Base-by-base conservation (phyloP, 306 rosid species). In the Cicer pinnatifidum region DNA sequence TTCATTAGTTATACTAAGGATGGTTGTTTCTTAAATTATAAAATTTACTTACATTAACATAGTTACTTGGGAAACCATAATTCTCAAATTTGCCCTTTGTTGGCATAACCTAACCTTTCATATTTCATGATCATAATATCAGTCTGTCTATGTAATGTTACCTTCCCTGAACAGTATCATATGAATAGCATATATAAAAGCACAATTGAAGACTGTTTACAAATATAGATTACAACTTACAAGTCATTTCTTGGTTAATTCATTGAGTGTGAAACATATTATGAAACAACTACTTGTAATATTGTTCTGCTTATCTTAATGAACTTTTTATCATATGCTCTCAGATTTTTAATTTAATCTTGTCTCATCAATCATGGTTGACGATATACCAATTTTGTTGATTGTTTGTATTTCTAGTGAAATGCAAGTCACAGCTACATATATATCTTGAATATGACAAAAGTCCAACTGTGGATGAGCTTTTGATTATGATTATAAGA, bases 201-300 rank as follows among this genome's bases (percentile, higher is more conserved):
- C n/a, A 16, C 16, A 58, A 6, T 58, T 28, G 7, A 35, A 23
- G 9, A 58, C 10, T 6, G 16, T 20, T 9, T 28, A 28, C 17
- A 6, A 58, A 58, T 58, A 15, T 17, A 65, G 53, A 11, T 11
- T 43, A 43, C 54, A 65, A 43, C 11, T 11, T 43, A 43, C 54
- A 65, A 43, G 54, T 2, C 44, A 65, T 65, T 65, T 43, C 38
- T 7, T 65, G 71, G 52, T 65, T 65, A 6, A 1, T 41, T 65
- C 2, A n/a, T 43, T 11, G 54, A 65, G 37, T 43, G 54, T 65
- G 71, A 43, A 20, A 19, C 40, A 2, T 17, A 40, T 19, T 19
- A 45, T 6, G 35, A 44, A 65, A 65, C 71, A 19, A 10, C 38
- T 19, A 65, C 39, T 65, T 65, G 39, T 39, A 17, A 20, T 43